Conservation (phyloP, 306 rosid genomes). For the Dicorynia guianensis region DNA sequence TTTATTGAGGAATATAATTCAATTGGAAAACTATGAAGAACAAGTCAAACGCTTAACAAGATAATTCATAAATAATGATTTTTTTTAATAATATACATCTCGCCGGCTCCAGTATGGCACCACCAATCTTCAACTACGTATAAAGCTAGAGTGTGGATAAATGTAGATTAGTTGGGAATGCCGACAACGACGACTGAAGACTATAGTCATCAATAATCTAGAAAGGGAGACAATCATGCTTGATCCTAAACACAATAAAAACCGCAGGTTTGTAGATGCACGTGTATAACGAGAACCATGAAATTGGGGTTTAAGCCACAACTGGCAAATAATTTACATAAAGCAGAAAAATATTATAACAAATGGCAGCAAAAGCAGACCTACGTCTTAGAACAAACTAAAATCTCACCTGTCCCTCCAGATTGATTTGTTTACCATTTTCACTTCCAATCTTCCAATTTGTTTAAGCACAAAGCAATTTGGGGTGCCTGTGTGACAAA, state of each 20-base stretch:
- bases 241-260: slow-evolving; percentile 11
- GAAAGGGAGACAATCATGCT: background rate
- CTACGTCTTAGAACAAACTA: slow-evolving; percentile 26
- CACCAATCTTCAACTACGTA: too few species aligned
- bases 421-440: background rate
- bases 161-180: too few species aligned
- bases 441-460: too few species aligned
- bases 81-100: too few species aligned
- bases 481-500: background rate
- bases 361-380: slow-evolving; percentile 36
- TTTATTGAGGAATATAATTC: too few species aligned
- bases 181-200: too few species aligned
- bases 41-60: too few species aligned
- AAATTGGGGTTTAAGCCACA: slow-evolving; percentile 24
- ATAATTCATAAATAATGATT: too few species aligned
- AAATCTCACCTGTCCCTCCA: slow-evolving; percentile 52
- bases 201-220: slow-evolving; percentile 11
- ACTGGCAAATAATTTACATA: background rate
- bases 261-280: slow-evolving; percentile 13
- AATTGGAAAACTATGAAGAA: too few species aligned
- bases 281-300: slow-evolving; percentile 33
- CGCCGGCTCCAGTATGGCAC: too few species aligned
- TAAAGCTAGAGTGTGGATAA: too few species aligned
- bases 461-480: too few species aligned
- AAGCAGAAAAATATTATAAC: background rate